Percentiles rank a stretch among this genome's conserved stretches.
Evolutionary conservation across 441 rosid species (phyloP).

Genomic region (Pelargonium cotyledonis): DNA sequence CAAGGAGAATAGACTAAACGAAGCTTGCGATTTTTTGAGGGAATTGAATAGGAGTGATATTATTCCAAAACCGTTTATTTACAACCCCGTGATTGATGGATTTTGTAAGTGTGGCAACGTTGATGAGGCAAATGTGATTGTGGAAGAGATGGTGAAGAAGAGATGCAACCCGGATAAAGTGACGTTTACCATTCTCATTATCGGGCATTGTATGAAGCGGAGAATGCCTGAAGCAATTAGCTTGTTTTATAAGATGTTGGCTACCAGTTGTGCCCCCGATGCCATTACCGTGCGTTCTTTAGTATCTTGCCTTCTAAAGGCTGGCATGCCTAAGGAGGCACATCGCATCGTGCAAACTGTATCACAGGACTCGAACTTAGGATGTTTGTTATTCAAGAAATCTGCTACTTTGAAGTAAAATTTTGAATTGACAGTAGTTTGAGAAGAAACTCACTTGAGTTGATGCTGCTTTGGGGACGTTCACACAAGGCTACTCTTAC

Average conservation of each 20-base stretch:
- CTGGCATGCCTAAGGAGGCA: slow-evolving; percentile 84
- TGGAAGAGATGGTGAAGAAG: slow-evolving; percentile 63
- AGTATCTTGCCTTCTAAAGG: slow-evolving; percentile 70
- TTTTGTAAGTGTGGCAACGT: slow-evolving; percentile 84
- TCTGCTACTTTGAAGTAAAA: slow-evolving; percentile 6
- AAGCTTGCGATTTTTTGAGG: slow-evolving; percentile 62
- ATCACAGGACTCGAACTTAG: slow-evolving; percentile 30
- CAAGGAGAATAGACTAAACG: slow-evolving; percentile 58
- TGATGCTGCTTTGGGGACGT: background rate
- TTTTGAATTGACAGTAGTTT: background rate
- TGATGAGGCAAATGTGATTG: slow-evolving; percentile 62
- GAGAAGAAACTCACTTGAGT: background rate
- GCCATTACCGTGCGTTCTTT: slow-evolving; percentile 48
- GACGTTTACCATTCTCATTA: slow-evolving; percentile 80
- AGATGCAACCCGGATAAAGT: slow-evolving; percentile 73
- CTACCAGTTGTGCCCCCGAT: slow-evolving; percentile 70
- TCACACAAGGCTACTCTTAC: too few relatives aligned
- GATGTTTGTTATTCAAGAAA: slow-evolving; percentile 23
- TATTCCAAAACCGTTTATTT: slow-evolving; percentile 57
- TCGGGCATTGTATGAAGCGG: slow-evolving; percentile 90
- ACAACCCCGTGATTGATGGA: slow-evolving; percentile 86
- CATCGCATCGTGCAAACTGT: slow-evolving; percentile 35
- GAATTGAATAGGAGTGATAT: slow-evolving; percentile 43
- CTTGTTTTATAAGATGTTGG: slow-evolving; percentile 64
- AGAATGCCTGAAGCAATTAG: slow-evolving; percentile 69